Base-by-base conservation (phyloP, 345 rosid species). In the Citrus unshiu region DNA sequence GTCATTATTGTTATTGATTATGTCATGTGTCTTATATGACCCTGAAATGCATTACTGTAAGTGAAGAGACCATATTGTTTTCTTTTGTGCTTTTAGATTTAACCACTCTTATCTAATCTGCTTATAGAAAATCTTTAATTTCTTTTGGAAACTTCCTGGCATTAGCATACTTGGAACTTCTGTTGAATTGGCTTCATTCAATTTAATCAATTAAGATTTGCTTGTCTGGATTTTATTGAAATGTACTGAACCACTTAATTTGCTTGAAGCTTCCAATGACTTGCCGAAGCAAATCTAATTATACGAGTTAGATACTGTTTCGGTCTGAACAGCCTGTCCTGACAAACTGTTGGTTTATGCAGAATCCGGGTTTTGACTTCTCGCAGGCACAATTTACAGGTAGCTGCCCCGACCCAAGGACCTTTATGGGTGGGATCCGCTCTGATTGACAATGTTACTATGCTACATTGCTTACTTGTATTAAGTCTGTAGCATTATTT, bases 331-430 rank as follows among this genome's bases (percentile, higher is more conserved):
- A 75, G 56, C 49, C 27, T n/a, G 22, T 68, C 68, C 43, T 67
- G 18, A 56, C 73, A 67, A 57, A 24, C 8, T 37, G 65, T 3
- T 76, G 64, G 35, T 83, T 72, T 61, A 32, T 81, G 84, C 98
- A 91, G 99, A 96, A 96, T 81, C 99, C 97, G 0, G 97, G 97
- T 71, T 96, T 94, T 56, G 98, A 96, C 87, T 96, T 96, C 87
- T 96, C 99, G 14, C 98, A 94, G 83, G 98, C 97, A 79, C 92
- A 94, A 83, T 95, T 93, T 74, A 63, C 91, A 2, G 97, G 97
- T 39, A 91, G 69, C 80, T 95, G 98, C 72, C 98, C 99, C 27
- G 92, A 92, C 80, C 99, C 99, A 19, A 90, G 91, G 75, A 94
- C 95, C 76, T 95, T 92, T 83, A 85, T 95, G 97, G 98, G 98